Percentiles rank a stretch among this genome's conserved stretches.
Evolutionary conservation across 2,329 filamentous ascomycete genomes (phyloP).

Genomic region (Xylaria arbuscula): DNA sequence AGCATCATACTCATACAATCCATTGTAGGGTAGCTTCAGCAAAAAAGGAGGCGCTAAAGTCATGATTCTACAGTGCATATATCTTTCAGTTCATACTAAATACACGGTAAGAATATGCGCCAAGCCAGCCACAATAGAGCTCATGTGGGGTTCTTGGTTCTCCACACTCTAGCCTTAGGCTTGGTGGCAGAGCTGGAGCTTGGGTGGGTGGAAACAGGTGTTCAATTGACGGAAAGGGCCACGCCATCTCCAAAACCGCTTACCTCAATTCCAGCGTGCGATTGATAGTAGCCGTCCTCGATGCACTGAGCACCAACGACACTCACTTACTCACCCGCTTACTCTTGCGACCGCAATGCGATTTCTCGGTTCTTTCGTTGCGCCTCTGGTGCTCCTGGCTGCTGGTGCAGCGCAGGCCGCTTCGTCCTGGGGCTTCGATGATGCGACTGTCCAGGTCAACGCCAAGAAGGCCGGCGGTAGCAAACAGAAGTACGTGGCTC

Average conservation of each 20-base stretch:
- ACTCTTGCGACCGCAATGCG: conserved; percentile 52
- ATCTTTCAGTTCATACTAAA: neutral
- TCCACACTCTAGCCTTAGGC: conserved; percentile 15
- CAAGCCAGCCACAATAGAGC: conserved; percentile 16
- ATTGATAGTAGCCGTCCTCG: conserved; percentile 19
- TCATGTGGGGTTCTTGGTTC: conserved; percentile 26
- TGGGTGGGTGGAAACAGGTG: conserved; percentile 37
- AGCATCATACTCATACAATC: no score
- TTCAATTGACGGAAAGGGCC: conserved; percentile 36
- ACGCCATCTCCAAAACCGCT: conserved; percentile 23
- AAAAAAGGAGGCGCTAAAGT: neutral
- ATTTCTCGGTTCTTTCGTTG: conserved; percentile 54
- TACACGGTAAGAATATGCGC: neutral
- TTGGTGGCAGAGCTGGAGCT: neutral
- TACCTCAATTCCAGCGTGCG: conserved; percentile 11
- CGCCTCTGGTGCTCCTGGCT: conserved; percentile 59
- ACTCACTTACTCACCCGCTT: conserved; percentile 9
- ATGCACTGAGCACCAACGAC: conserved; percentile 35
- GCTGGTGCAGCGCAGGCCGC: conserved; percentile 64
- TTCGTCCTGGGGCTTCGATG: conserved; percentile 77
- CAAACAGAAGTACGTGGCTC: conserved; percentile 72
- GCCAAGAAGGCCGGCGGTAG: conserved; percentile 71
- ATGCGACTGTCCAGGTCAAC: conserved; percentile 74
- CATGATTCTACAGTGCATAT: neutral
- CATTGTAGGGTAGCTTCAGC: neutral